phyloP scores from a whole-genome alignment of 805 yeast genomes.

The Yarrowia hollandica region DNA sequence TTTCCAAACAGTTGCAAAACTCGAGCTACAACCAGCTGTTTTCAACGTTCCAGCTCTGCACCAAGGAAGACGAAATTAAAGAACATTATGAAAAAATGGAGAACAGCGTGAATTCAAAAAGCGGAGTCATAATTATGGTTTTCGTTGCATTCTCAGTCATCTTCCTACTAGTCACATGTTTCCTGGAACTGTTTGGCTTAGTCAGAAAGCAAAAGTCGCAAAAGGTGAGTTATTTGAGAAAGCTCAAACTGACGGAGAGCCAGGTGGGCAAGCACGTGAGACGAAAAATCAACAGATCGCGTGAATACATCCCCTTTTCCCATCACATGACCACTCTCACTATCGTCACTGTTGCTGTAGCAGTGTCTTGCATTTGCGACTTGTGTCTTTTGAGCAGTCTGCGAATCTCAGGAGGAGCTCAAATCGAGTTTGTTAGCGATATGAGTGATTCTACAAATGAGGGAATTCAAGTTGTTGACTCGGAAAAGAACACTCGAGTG shows the following conservation, averaged over 20 bases:
- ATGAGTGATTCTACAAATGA: not conserved
- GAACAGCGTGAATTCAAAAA: not conserved
- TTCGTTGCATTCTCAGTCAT: not conserved
- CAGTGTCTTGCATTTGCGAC: not conserved
- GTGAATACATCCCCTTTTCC: not conserved
- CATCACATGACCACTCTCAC: conserved; percentile 1
- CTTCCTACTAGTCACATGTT: not conserved
- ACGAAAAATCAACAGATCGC: not conserved
- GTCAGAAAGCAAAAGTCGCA: not conserved
- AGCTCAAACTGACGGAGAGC: not conserved
- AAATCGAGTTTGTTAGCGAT: conserved; percentile 1
- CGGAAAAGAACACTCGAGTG: not conserved
- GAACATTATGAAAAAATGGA: not conserved
- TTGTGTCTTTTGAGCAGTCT: not conserved
- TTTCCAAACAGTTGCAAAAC: not conserved
- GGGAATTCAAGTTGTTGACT: not conserved
- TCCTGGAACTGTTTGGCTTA: not conserved
- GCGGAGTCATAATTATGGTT: not conserved
- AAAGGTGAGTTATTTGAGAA: not conserved
- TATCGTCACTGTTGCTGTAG: conserved; percentile 10
- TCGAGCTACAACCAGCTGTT: conserved; percentile 4
- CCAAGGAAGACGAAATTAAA: conserved; percentile 6
- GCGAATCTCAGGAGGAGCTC: conserved; percentile 3
- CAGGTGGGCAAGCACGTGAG: not conserved
- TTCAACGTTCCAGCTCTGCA: not conserved